Conservation (phyloP, 2,329 filamentous ascomycete species). For the Pseudogymnoascus sp. region DNA sequence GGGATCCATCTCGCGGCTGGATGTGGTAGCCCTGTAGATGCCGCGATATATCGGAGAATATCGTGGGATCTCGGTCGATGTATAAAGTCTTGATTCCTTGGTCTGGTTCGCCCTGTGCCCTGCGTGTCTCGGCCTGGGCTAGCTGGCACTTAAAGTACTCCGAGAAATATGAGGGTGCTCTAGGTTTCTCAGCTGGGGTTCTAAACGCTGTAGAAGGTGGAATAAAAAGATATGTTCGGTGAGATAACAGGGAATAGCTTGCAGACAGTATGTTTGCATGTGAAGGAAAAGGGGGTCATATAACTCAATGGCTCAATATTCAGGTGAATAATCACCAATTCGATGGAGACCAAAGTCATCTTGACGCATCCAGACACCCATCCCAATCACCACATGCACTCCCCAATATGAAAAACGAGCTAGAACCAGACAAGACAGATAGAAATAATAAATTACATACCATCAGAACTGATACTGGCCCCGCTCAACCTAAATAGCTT, state of each 20-base stretch:
- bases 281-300: not conserved
- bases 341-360: not conserved
- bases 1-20: slow-evolving; percentile 69
- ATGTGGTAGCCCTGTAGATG: slow-evolving; percentile 93
- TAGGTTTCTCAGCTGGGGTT: slow-evolving; percentile 42
- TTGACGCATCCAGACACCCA: not conserved
- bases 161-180: slow-evolving; percentile 94
- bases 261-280: not conserved
- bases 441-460: slow-evolving; percentile 40
- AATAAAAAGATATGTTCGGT: not conserved
- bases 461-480: slow-evolving; percentile 65
- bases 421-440: not conserved
- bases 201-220: not conserved
- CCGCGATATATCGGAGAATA: slow-evolving; percentile 81
- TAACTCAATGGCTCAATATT: not conserved
- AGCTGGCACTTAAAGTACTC: slow-evolving; percentile 87
- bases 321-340: not conserved
- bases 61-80: slow-evolving; percentile 86
- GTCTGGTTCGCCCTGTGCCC: slow-evolving; percentile 36
- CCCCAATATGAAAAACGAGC: not conserved
- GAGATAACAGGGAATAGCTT: not conserved
- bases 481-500: slow-evolving; percentile 64
- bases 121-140: slow-evolving; percentile 52
- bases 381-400: not conserved
- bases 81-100: slow-evolving; percentile 68